phyloP scores from a whole-genome alignment of 345 rosid species.

The Passiflora organensis region DNA sequence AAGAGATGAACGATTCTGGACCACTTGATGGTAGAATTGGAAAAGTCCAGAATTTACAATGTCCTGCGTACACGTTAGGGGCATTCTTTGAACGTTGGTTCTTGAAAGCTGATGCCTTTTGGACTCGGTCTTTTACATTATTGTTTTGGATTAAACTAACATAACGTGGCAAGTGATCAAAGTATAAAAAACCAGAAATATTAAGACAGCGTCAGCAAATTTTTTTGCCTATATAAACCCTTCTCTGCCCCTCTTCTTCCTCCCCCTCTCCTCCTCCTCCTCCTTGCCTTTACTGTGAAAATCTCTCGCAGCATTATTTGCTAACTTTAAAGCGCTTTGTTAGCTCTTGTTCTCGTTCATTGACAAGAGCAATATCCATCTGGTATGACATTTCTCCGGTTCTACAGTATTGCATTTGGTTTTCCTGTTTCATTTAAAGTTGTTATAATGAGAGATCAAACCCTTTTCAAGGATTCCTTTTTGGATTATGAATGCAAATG shows the following conservation, averaged over 20 bases:
- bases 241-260: slow-evolving; percentile 6
- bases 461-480: no score
- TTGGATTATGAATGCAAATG: not conserved
- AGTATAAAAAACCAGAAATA: not conserved
- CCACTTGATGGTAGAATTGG: no score
- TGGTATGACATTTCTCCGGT: slow-evolving; percentile 21
- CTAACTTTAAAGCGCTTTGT: not conserved
- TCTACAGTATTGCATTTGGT: not conserved
- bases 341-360: not conserved
- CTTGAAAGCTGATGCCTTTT: no score
- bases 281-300: not conserved
- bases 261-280: slow-evolving; percentile 29
- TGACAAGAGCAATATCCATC: slow-evolving; percentile 5
- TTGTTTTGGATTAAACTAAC: slow-evolving; percentile 7
- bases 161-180: not conserved
- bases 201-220: not conserved
- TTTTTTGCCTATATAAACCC: slow-evolving; percentile 36
- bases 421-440: no score
- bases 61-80: not conserved
- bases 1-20: not conserved
- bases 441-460: no score
- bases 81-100: no score
- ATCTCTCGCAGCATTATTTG: not conserved
- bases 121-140: slow-evolving; percentile 2
- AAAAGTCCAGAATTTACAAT: not conserved